Percentiles rank a stretch among this genome's conserved stretches.
Conservation (phyloP, 2,329 filamentous ascomycete species). For the Ascomycota sp. region DNA sequence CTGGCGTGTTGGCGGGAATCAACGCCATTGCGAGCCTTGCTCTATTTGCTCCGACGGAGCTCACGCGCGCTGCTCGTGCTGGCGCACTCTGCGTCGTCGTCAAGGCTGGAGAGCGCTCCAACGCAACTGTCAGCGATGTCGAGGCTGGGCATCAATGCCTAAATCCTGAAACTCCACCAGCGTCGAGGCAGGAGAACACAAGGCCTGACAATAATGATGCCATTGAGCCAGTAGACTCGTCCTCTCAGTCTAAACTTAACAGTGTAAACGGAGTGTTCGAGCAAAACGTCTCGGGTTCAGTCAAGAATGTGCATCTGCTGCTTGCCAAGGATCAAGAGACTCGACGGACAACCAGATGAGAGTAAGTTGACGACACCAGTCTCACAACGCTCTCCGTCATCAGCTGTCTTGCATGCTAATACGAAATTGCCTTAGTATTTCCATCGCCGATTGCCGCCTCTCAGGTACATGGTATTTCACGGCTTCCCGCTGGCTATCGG, state of each 20-base stretch:
- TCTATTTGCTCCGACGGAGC: slow-evolving; percentile 2
- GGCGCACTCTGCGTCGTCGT: slow-evolving; percentile 2
- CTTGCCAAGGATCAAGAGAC: background rate
- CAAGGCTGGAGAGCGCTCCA: background rate
- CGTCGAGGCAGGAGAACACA: too few species aligned
- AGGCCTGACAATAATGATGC: too few species aligned
- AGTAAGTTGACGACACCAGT: background rate
- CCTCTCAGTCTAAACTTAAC: too few species aligned
- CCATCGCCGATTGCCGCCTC: background rate
- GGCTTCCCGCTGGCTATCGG: slow-evolving; percentile 1
- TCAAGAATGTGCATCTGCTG: background rate
- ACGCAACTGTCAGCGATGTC: background rate
- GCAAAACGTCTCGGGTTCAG: background rate
- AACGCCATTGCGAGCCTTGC: slow-evolving; percentile 2
- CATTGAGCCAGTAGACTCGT: too few species aligned
- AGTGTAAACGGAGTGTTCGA: background rate
- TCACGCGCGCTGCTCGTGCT: slow-evolving; percentile 1
- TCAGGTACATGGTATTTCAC: background rate
- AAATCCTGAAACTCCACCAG: background rate
- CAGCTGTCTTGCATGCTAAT: background rate
- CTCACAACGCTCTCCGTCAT: background rate
- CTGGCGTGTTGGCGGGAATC: slow-evolving; percentile 1
- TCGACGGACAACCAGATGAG: background rate
- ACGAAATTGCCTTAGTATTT: background rate
- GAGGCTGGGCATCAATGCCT: background rate